phyloP scores from a whole-genome alignment of 164 flowering plant species.

The Magnolia officinalis region DNA sequence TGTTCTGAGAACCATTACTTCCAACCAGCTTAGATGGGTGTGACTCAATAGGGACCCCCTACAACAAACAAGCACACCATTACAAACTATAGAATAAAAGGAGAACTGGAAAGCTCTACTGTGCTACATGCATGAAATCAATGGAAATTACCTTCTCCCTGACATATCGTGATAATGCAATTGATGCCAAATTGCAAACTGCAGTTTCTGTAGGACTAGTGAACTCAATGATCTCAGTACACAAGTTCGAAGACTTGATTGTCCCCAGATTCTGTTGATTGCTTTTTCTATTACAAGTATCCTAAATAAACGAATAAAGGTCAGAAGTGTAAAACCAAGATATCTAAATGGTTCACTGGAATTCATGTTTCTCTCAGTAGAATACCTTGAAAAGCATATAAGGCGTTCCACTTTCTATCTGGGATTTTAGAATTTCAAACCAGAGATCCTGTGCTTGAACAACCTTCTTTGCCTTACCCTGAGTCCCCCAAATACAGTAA shows the following conservation, averaged over 20 bases:
- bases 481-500: background rate
- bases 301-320: constrained; percentile 37
- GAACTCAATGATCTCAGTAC: constrained; percentile 92
- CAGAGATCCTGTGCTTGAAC: constrained; percentile 88
- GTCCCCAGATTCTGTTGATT: constrained; percentile 97
- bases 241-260: constrained; percentile 91
- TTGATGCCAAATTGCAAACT: constrained; percentile 97
- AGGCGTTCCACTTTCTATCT: constrained; percentile 97
- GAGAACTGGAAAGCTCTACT: background rate
- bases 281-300: constrained; percentile 89
- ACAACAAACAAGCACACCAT: constrained; percentile 5
- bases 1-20: constrained; percentile 61
- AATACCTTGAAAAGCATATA: constrained; percentile 95
- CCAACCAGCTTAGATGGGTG: constrained; percentile 91
- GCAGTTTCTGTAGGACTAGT: constrained; percentile 97
- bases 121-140: background rate
- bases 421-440: constrained; percentile 87
- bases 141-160: constrained; percentile 62
- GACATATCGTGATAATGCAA: constrained; percentile 92
- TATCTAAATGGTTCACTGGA: background rate
- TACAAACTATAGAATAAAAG: background rate
- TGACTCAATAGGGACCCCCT: constrained; percentile 80
- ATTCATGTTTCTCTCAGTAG: background rate
- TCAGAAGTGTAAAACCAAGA: constrained; percentile 2
- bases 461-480: constrained; percentile 99